A percentile compares a stretch with the other conserved stretches of the same genome.
Conservation (phyloP, 1,284 basidiomycete species). For the Rhodofomes roseus region DNA sequence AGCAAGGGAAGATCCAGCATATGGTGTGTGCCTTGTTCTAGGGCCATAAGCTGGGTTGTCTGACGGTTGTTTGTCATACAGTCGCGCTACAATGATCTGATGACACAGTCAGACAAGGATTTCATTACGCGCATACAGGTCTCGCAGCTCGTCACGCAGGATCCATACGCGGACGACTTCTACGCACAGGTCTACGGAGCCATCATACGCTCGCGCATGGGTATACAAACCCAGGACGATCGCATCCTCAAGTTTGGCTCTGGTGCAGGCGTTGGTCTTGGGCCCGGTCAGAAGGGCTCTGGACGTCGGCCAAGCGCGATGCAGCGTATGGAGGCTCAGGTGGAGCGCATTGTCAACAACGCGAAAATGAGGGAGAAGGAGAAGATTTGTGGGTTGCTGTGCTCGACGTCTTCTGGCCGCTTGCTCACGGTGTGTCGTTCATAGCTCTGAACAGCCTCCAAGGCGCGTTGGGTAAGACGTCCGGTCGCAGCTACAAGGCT, state of each 20-base stretch:
- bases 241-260: conserved; percentile 81
- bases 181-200: conserved; percentile 97
- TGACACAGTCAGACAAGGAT: conserved; percentile 99
- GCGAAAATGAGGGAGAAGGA: conserved; percentile 84
- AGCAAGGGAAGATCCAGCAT: conserved; percentile 80
- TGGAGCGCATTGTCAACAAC: conserved; percentile 94
- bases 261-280: conserved; percentile 79
- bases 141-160: conserved; percentile 93
- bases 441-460: conserved; percentile 80
- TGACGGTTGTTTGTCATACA: conserved; percentile 28
- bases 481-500: conserved; percentile 87
- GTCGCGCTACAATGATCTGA: conserved; percentile 96
- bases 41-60: neutral
- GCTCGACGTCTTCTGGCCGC: neutral
- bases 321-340: conserved; percentile 96
- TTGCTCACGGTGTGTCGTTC: conserved; percentile 37
- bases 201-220: conserved; percentile 73
- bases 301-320: conserved; percentile 87
- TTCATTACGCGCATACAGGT: conserved; percentile 99
- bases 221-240: conserved; percentile 64
- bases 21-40: conserved; percentile 51
- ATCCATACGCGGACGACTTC: conserved; percentile 97
- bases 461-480: conserved; percentile 94
- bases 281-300: conserved; percentile 62
- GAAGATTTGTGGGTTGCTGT: conserved; percentile 57